Base-by-base conservation (phyloP, 352 stramenopile species). In the Globisporangium polare region DNA sequence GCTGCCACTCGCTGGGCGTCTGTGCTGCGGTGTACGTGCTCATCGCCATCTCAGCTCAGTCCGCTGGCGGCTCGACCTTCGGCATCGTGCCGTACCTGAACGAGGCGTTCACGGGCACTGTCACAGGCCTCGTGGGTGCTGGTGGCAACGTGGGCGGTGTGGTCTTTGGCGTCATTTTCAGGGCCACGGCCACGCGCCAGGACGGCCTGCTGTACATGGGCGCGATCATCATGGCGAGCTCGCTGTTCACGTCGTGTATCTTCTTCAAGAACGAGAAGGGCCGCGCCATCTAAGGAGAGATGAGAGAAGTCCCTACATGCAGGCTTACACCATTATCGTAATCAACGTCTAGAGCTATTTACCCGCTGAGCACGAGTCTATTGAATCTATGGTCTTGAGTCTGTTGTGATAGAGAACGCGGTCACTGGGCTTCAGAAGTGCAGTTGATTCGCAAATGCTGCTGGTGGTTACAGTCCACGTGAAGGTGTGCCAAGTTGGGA, bases 1-100 rank as follows among this genome's bases (percentile, higher is more conserved):
- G 88, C 29, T 81, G 85, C 59, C 73, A 85, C 24, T 72, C 66
- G 13, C 74, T 98, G 3, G 78, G 73, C 17, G 35, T 71, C 50
- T 89, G 92, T 45, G 85, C 98, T 59, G 66, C 80, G 4, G 37
- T 95, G 31, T 95, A 98, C 73, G 79, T 98, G 12, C 80, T 97
- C 53, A 96, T 99, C 64, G 95, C 91, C 5, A 72, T 97, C 17
- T 94, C 94, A 12, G 89, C 94, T 0, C 96, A 98, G 71, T 78
- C 87, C 26, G 80, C 92, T 0, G 86, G 74, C 8, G 82, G 80
- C 15, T 85, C 82, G 35, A 73, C 68, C 8, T 92, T 89, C 58
- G 76, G 78, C 45, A 88, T 92, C 61, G 82, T 92, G 24, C 80
- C 82, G 39, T 92, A 89, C 65, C 54, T 92, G 47, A 89, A 83